phyloP scores from a whole-genome alignment of 1,284 basidiomycete species.

The Melampsora americana region DNA sequence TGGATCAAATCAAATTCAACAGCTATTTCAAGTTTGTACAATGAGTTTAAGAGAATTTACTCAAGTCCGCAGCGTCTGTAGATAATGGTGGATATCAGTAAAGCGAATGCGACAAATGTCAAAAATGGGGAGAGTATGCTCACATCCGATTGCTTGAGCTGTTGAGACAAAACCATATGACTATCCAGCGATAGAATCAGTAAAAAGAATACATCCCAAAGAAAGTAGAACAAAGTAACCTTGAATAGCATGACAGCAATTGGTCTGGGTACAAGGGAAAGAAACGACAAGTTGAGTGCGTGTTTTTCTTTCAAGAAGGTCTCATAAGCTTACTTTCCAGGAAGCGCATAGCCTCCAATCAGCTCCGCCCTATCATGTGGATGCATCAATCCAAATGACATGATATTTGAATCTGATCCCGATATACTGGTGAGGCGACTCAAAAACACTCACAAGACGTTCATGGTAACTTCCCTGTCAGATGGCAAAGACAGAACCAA shows the following conservation, averaged over 20 bases:
- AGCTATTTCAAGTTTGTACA: background rate
- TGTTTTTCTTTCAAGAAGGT: background rate
- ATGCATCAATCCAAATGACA: background rate
- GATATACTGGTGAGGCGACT: no score
- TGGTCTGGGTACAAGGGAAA: conserved; percentile 10
- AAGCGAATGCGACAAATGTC: background rate
- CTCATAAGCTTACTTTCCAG: conserved; percentile 24
- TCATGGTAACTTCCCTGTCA: conserved; percentile 38
- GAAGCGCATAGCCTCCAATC: conserved; percentile 34
- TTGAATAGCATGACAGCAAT: conserved; percentile 43
- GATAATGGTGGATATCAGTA: conserved; percentile 5
- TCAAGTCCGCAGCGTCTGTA: conserved; percentile 38
- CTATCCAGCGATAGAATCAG: conserved; percentile 1
- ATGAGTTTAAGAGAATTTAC: background rate
- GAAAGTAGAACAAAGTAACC: conserved; percentile 1
- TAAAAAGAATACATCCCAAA: background rate
- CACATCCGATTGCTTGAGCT: conserved; percentile 39
- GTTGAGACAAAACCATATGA: conserved; percentile 41
- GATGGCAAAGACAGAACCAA: background rate
- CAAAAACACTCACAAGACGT: conserved; percentile 21
- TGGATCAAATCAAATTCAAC: background rate
- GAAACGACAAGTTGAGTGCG: background rate
- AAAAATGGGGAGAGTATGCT: background rate
- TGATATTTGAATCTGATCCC: background rate
- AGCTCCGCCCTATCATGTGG: conserved; percentile 22